phyloP scores from a whole-genome alignment of 2,329 filamentous ascomycete species.

The Conoideocrella luteorostrata region DNA sequence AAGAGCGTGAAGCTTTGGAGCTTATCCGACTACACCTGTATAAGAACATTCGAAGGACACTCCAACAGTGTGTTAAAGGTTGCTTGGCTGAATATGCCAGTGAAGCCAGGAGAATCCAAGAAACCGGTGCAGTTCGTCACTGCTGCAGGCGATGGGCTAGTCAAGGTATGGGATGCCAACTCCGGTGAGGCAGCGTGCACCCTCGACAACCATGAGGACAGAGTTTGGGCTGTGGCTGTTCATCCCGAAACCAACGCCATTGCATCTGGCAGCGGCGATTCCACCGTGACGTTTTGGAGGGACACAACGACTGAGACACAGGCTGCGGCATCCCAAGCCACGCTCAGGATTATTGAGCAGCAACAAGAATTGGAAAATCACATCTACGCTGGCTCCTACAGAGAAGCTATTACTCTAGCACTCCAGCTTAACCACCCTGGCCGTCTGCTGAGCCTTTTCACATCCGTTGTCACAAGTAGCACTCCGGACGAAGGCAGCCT shows the following conservation, averaged over 20 bases:
- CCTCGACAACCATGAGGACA: conserved; percentile 92
- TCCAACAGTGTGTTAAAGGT: conserved; percentile 94
- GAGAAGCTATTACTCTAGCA: conserved; percentile 86
- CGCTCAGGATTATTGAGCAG: conserved; percentile 78
- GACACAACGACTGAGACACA: conserved; percentile 82
- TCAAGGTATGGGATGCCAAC: conserved; percentile 92
- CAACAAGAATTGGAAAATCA: conserved; percentile 93
- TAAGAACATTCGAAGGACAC: conserved; percentile 92
- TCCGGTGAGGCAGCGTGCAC: conserved; percentile 81
- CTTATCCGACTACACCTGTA: conserved; percentile 82
- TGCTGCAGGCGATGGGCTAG: conserved; percentile 86
- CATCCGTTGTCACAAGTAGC: conserved; percentile 62
- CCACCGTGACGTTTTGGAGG: conserved; percentile 90
- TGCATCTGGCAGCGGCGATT: conserved; percentile 87
- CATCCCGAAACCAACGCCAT: conserved; percentile 64
- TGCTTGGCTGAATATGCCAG: conserved; percentile 65
- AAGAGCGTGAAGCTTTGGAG: conserved; percentile 97
- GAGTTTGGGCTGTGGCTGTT: conserved; percentile 83
- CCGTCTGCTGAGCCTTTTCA: conserved; percentile 78
- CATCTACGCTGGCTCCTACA: conserved; percentile 79
- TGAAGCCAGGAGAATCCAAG: conserved; percentile 44
- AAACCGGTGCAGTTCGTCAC: conserved; percentile 69
- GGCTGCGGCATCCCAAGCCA: conserved; percentile 64
- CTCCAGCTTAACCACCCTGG: conserved; percentile 92
- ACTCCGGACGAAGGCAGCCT: conserved; percentile 57